phyloP scores from a whole-genome alignment of 352 stramenopile genomes.

The Globisporangium ultimum region DNA sequence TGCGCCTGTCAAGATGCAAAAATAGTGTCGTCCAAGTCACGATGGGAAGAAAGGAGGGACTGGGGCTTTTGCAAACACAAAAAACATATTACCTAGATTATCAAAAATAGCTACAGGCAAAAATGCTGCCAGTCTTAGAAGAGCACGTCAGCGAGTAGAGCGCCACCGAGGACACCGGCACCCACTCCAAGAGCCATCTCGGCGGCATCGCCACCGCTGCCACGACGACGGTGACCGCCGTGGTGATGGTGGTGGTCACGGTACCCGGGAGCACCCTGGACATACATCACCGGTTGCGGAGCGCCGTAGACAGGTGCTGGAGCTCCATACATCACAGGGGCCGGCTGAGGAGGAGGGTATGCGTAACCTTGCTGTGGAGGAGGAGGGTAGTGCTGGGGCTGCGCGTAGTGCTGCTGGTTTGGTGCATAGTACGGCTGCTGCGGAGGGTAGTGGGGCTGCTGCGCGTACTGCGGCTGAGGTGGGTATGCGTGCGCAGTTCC shows the following conservation, averaged over 20 bases:
- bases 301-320: constrained; percentile 26
- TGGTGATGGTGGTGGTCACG: constrained; percentile 31
- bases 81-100: no score
- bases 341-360: constrained; percentile 26
- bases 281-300: constrained; percentile 15
- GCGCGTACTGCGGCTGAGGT: constrained; percentile 13
- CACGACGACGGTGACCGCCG: constrained; percentile 18
- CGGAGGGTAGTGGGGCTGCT: constrained; percentile 13
- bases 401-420: constrained; percentile 7
- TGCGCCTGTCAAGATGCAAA: constrained; percentile 3
- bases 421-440: constrained; percentile 11
- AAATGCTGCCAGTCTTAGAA: constrained; percentile 28
- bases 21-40: not conserved
- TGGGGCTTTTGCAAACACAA: no score
- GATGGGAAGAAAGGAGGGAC: no score
- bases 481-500: not conserved
- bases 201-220: constrained; percentile 23
- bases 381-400: constrained; percentile 24
- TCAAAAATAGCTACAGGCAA: no score
- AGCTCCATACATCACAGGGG: constrained; percentile 24
- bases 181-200: constrained; percentile 69
- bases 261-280: constrained; percentile 9
- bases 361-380: constrained; percentile 11
- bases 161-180: constrained; percentile 65
- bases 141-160: constrained; percentile 71